These are phyloP conservation scores for Coffea humblotiana DNA, from an alignment of 305 asterid genomes.

Conservation along the genomic window DNA sequence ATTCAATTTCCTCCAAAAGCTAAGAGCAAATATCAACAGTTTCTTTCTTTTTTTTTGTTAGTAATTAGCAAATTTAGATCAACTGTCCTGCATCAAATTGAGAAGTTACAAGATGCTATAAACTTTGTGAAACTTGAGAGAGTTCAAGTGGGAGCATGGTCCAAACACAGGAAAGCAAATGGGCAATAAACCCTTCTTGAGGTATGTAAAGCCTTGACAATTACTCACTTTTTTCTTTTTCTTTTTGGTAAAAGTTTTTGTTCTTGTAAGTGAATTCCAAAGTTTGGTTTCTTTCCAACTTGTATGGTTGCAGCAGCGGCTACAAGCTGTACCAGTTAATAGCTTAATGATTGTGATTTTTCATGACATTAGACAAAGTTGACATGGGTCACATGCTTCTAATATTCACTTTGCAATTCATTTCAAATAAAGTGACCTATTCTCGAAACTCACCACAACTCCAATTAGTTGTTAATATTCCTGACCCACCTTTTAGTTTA, in stretches of 20 bases:
- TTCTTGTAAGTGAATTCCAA: too few relatives aligned
- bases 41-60: too few relatives aligned
- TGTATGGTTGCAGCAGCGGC: background rate
- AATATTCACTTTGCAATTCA: conserved; percentile 9
- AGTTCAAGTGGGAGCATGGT: background rate
- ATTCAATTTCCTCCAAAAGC: background rate
- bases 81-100: too few relatives aligned
- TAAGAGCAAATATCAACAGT: background rate
- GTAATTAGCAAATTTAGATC: too few relatives aligned
- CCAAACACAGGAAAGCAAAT: background rate
- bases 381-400: conserved; percentile 8
- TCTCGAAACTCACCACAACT: conserved; percentile 11
- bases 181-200: background rate
- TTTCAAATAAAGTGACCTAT: conserved; percentile 11
- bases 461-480: background rate
- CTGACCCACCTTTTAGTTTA: conserved; percentile 5
- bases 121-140: too few relatives aligned
- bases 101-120: too few relatives aligned
- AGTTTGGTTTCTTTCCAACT: background rate
- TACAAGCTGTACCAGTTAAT: background rate
- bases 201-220: background rate
- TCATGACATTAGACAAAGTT: background rate
- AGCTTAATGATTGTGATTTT: background rate
- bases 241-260: background rate
- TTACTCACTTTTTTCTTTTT: background rate